Percentiles rank a stretch among this genome's conserved stretches.
phyloP scores from a whole-genome alignment of 2,329 filamentous ascomycete species.

The Leptographium flavum region DNA sequence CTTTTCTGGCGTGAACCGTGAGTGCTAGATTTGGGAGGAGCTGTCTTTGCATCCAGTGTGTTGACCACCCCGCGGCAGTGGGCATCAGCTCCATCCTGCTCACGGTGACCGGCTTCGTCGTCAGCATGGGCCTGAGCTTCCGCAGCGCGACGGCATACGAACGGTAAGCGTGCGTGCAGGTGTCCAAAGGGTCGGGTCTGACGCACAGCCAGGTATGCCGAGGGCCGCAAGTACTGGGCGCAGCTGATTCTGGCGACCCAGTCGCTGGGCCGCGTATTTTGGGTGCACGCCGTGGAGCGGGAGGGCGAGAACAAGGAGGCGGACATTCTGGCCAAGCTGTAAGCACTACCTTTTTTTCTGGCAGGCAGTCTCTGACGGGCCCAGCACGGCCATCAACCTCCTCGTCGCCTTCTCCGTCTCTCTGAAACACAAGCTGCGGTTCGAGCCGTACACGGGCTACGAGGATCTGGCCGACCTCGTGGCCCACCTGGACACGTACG shows the following conservation, averaged over 20 bases:
- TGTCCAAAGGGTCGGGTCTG: not conserved
- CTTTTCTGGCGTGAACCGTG: constrained; percentile 14
- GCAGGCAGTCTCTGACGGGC: not conserved
- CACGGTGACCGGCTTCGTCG: constrained; percentile 74
- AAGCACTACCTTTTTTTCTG: no score
- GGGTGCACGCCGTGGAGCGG: constrained; percentile 62
- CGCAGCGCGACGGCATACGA: constrained; percentile 69
- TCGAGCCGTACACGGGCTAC: constrained; percentile 58
- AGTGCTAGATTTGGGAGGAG: not conserved
- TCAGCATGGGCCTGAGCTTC: constrained; percentile 65
- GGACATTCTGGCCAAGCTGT: constrained; percentile 51
- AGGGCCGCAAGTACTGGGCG: constrained; percentile 43
- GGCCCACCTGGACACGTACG: constrained; percentile 52
- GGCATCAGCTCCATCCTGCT: constrained; percentile 57
- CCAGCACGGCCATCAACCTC: constrained; percentile 47
- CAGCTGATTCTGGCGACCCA: constrained; percentile 47
- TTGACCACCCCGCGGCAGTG: constrained; percentile 18
- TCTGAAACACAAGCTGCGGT: constrained; percentile 59
- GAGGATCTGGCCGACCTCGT: constrained; percentile 50
- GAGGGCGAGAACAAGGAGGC: constrained; percentile 41
- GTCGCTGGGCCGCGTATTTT: constrained; percentile 62
- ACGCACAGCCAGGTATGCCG: constrained; percentile 23
- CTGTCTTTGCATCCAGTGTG: not conserved
- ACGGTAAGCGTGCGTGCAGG: constrained; percentile 27
- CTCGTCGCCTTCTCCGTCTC: constrained; percentile 54